Percentiles rank a stretch among this genome's conserved stretches.
phyloP scores from a whole-genome alignment of 139 green algal species.

The Coelastrella sp. region DNA sequence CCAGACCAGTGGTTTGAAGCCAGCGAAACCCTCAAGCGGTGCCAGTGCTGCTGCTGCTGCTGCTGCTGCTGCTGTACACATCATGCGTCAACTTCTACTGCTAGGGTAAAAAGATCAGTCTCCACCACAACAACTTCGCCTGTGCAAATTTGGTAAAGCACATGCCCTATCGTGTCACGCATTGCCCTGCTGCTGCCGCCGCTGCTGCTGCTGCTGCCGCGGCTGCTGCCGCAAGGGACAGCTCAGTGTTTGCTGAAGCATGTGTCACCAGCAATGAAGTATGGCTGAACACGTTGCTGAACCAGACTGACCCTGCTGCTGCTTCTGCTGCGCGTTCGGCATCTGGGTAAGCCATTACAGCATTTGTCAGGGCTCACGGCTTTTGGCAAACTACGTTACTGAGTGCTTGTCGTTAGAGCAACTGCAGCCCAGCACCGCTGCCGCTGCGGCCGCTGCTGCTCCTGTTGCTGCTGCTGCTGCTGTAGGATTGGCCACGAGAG shows the following conservation, averaged over 20 bases:
- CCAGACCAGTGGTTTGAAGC: background rate
- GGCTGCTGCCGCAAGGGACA: too few relatives aligned
- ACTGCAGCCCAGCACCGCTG: background rate
- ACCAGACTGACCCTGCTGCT: constrained; percentile 58
- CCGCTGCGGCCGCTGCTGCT: background rate
- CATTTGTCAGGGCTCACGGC: constrained; percentile 38
- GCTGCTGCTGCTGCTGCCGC: background rate
- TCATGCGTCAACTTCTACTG: too few relatives aligned
- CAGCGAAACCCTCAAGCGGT: background rate
- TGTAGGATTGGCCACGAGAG: background rate
- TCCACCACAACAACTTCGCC: too few relatives aligned
- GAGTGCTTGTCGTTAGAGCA: background rate
- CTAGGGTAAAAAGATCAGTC: too few relatives aligned
- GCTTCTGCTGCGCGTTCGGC: constrained; percentile 51
- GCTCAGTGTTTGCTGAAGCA: background rate
- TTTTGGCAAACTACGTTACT: constrained; percentile 55
- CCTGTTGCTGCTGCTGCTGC: background rate
- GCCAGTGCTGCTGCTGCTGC: background rate
- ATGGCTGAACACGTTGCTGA: constrained; percentile 5
- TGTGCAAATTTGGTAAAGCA: too few relatives aligned
- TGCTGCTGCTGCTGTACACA: too few relatives aligned
- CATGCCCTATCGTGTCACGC: too few relatives aligned
- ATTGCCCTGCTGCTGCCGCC: background rate
- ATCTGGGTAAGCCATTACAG: constrained; percentile 57
- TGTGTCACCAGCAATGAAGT: background rate